Percentiles rank a stretch among this genome's conserved stretches.
Conservation (phyloP, 139 green algal species). For the Gonium pectorale region DNA sequence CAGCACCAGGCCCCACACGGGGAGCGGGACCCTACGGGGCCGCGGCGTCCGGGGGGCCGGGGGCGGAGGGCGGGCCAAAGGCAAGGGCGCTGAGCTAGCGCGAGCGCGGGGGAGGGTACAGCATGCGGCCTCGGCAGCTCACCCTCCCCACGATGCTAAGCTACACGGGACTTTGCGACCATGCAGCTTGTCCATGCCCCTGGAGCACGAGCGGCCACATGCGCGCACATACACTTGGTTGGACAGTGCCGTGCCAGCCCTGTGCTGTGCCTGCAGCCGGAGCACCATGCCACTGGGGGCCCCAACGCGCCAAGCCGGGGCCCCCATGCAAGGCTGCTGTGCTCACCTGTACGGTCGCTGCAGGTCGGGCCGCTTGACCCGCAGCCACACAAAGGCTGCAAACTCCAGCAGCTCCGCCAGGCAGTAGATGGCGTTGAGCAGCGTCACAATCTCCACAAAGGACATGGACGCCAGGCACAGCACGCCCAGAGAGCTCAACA, state of each 20-base stretch:
- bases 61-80: neutral
- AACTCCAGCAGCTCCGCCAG: constrained; percentile 97
- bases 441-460: constrained; percentile 90
- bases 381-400: constrained; percentile 90
- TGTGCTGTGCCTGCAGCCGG: no score
- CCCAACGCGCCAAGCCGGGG: neutral
- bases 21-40: constrained; percentile 78
- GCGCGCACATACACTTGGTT: no score
- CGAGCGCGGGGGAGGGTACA: neutral
- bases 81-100: neutral
- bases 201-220: no score
- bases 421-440: constrained; percentile 97
- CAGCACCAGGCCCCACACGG: constrained; percentile 74
- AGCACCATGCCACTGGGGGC: neutral
- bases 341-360: constrained; percentile 72
- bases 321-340: neutral
- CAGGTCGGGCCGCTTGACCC: constrained; percentile 77
- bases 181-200: neutral
- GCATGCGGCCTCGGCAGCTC: neutral
- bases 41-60: no score
- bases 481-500: constrained; percentile 85
- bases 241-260: no score
- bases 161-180: neutral
- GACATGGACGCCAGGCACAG: constrained; percentile 72
- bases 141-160: neutral